A percentile compares a stretch with the other conserved stretches of the same genome.
These are phyloP conservation scores for Xylaria sp. DNA, from an alignment of 2,329 filamentous ascomycete genomes.

Conservation along the genomic window DNA sequence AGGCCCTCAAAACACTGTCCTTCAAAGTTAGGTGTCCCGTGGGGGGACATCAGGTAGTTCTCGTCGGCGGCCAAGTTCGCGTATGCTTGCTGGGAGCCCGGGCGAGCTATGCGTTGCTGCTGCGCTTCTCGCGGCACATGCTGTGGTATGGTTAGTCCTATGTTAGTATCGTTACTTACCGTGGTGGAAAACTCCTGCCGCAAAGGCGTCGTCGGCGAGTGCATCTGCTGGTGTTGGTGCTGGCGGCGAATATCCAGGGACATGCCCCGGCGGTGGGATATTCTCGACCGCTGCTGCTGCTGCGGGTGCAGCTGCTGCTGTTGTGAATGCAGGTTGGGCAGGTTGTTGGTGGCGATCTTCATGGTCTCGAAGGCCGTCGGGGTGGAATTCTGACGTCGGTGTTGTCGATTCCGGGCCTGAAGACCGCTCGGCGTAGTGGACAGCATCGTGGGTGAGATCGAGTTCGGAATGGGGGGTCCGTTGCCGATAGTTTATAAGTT, in stretches of 20 bases:
- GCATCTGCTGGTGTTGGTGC: constrained; percentile 48
- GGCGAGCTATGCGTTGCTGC: constrained; percentile 82
- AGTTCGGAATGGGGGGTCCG: constrained; percentile 64
- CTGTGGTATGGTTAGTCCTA: constrained; percentile 66
- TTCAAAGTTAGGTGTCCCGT: constrained; percentile 59
- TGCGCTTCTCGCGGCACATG: constrained; percentile 88
- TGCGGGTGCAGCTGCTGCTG: constrained; percentile 36
- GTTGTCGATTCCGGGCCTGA: constrained; percentile 73
- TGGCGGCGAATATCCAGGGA: constrained; percentile 74
- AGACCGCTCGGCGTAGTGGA: constrained; percentile 73
- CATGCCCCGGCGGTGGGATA: constrained; percentile 77
- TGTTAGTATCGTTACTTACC: constrained; percentile 59
- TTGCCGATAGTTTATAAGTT: constrained; percentile 51
- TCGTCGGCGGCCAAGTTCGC: constrained; percentile 47
- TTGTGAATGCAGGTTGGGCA: constrained; percentile 58
- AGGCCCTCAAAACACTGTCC: constrained; percentile 47
- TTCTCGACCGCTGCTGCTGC: constrained; percentile 35
- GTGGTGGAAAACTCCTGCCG: constrained; percentile 54
- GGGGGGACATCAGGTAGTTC: constrained; percentile 60
- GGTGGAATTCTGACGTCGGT: constrained; percentile 87
- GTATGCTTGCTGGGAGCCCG: constrained; percentile 58
- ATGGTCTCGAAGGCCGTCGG: constrained; percentile 76
- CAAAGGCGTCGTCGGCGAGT: constrained; percentile 34
- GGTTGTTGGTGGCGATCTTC: constrained; percentile 66
- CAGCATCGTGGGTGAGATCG: constrained; percentile 75